Evolutionary conservation across 2,329 filamentous ascomycete species (phyloP).

Genomic region (Colletotrichum viniferum): DNA sequence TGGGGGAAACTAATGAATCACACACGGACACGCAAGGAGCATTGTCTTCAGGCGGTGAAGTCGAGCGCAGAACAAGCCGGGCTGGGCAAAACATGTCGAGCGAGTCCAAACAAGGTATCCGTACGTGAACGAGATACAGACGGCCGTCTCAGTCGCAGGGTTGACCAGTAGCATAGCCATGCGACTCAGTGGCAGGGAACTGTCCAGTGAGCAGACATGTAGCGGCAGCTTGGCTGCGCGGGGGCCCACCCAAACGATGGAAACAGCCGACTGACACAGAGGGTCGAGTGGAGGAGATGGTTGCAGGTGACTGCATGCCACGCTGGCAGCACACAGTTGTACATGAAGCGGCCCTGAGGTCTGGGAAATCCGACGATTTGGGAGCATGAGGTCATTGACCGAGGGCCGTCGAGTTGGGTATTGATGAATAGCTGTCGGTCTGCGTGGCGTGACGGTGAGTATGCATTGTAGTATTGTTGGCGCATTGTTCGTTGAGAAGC

Average conservation of each 20-base stretch:
- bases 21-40: slow-evolving; percentile 13
- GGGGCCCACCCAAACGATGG: slow-evolving; percentile 10
- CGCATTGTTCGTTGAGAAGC: background rate
- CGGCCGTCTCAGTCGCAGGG: background rate
- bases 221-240: slow-evolving; percentile 17
- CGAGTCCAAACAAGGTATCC: background rate
- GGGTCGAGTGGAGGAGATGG: slow-evolving; percentile 14
- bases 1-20: slow-evolving; percentile 10
- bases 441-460: background rate
- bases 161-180: background rate
- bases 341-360: background rate
- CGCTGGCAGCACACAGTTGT: slow-evolving; percentile 21
- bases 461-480: slow-evolving; percentile 11
- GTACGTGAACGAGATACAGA: background rate
- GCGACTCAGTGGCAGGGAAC: background rate
- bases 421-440: background rate
- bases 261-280: slow-evolving; percentile 19
- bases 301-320: slow-evolving; percentile 22
- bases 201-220: background rate
- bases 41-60: slow-evolving; percentile 13
- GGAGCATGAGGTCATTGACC: slow-evolving; percentile 20
- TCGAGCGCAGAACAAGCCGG: background rate
- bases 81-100: slow-evolving; percentile 3
- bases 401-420: slow-evolving; percentile 5
- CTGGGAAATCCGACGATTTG: slow-evolving; percentile 19